Evolutionary conservation across 73 alveolate genomes (phyloP), one percentile per base, ranked within the genome.

Genomic region (Breviolum minutum): DNA sequence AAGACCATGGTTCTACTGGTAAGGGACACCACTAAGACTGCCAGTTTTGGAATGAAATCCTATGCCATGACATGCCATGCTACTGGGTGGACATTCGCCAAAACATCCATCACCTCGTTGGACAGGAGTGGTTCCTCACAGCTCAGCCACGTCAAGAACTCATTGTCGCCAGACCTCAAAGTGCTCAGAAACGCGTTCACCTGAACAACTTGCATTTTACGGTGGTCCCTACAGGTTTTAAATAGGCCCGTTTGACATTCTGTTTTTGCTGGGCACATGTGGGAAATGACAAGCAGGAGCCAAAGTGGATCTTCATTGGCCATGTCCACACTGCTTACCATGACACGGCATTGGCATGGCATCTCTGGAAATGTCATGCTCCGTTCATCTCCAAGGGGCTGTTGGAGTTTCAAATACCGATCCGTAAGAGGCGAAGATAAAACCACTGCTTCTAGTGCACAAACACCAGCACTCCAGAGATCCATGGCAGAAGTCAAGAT

Each of bases 381-480:
- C 20, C 63, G 20, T 20, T 20, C 29, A 9, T 29, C 8, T 48
- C 87, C 27, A 76, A 66, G 87, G 66, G 19, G 24, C 89, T 76
- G 32, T 20, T 60, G 74, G 40, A 92, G 81, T 60, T 92, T 32
- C 90, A 92, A 61, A 61, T 92, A 92, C n/a, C 80, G 68, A 80
- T 92, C 98, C n/a, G 87, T 74, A 63, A 92, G 90, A n/a, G 64
- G 74, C 8, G 98, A 92, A 4, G 90, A 60, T 13, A 92, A 80
- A 54, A 92, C 73, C 82, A 92, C 91, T 3, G 98, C 73, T 81
- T 92, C 98, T 48, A 92, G 90, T 48, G 87, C 98, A 27, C 98
- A 92, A 12, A 73, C 19, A 26, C 91, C 98, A 20, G 74, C 68
- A 62, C 98, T 92, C 98, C 98, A 92, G 16, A 92, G 79, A 64